Conservation (phyloP, 768 basidiomycete genomes). For the Sarcomyxa edulis region DNA sequence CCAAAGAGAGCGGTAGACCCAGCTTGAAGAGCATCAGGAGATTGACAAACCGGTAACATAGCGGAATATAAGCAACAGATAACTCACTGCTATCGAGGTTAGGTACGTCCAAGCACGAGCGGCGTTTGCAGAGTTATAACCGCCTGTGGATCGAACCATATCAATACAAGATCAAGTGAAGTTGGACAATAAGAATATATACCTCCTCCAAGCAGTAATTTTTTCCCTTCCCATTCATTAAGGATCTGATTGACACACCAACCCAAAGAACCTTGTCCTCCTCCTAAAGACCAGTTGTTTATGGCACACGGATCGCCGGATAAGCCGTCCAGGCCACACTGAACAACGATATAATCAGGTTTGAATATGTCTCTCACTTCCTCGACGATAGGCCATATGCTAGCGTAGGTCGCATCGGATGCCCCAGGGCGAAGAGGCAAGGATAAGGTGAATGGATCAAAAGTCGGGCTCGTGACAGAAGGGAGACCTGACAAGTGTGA, state of each 20-base stretch:
- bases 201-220: conserved; percentile 77
- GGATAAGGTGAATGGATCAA: conserved; percentile 71
- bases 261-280: conserved; percentile 55
- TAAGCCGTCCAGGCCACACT: conserved; percentile 85
- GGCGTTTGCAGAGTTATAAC: conserved; percentile 78
- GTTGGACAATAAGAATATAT: conserved; percentile 16
- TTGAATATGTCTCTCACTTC: conserved; percentile 51
- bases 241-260: conserved; percentile 58
- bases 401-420: conserved; percentile 51
- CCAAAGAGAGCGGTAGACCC: conserved; percentile 47
- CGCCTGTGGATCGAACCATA: conserved; percentile 45
- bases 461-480: conserved; percentile 20
- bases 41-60: too few species aligned
- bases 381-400: conserved; percentile 65
- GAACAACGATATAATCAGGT: conserved; percentile 78
- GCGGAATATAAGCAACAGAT: neutral
- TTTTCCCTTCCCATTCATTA: conserved; percentile 52
- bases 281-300: conserved; percentile 66
- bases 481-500: conserved; percentile 48
- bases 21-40: conserved; percentile 27
- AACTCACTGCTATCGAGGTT: conserved; percentile 68
- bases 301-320: conserved; percentile 77
- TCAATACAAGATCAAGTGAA: conserved; percentile 3
- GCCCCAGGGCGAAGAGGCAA: conserved; percentile 76
- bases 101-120: conserved; percentile 85